phyloP scores from a whole-genome alignment of 23 red algal species.

The Gracilaria gracilis region DNA sequence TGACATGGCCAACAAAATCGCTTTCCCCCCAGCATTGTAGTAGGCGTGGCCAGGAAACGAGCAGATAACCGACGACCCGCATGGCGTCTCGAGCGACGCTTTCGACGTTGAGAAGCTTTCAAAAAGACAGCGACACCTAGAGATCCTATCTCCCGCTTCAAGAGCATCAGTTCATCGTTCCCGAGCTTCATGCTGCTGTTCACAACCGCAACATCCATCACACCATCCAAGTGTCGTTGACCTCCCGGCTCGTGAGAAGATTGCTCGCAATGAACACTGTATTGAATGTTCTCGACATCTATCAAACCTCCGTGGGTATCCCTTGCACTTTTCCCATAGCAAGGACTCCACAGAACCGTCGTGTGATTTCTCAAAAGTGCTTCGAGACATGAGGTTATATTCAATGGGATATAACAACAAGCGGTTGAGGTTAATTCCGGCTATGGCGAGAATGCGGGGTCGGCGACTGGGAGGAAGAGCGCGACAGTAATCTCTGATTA shows the following conservation, averaged over 20 bases:
- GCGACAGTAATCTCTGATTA: slow-evolving; percentile 62
- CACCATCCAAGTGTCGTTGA: not conserved
- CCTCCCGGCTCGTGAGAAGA: not conserved
- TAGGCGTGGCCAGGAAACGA: not conserved
- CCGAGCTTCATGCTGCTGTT: slow-evolving; percentile 12
- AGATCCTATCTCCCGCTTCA: slow-evolving; percentile 42
- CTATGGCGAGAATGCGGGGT: slow-evolving; percentile 42
- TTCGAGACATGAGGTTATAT: slow-evolving; percentile 54
- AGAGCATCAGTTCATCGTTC: slow-evolving; percentile 14
- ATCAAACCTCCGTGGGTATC: slow-evolving; percentile 10
- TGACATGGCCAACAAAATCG: slow-evolving; percentile 38
- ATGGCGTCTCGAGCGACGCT: not conserved
- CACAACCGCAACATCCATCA: not conserved
- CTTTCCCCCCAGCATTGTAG: not conserved
- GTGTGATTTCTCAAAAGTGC: slow-evolving; percentile 21
- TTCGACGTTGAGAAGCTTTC: slow-evolving; percentile 10
- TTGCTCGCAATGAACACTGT: not conserved
- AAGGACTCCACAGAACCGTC: slow-evolving; percentile 51
- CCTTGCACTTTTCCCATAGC: slow-evolving; percentile 56
- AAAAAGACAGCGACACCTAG: slow-evolving; percentile 55
- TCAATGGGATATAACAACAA: slow-evolving; percentile 50
- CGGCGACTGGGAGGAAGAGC: slow-evolving; percentile 25
- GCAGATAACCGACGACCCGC: not conserved
- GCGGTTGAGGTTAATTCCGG: slow-evolving; percentile 20
- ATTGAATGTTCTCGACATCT: slow-evolving; percentile 53